Evolutionary conservation across 805 yeast genomes (phyloP).

Genomic region (Saccharomycopsis microspora): DNA sequence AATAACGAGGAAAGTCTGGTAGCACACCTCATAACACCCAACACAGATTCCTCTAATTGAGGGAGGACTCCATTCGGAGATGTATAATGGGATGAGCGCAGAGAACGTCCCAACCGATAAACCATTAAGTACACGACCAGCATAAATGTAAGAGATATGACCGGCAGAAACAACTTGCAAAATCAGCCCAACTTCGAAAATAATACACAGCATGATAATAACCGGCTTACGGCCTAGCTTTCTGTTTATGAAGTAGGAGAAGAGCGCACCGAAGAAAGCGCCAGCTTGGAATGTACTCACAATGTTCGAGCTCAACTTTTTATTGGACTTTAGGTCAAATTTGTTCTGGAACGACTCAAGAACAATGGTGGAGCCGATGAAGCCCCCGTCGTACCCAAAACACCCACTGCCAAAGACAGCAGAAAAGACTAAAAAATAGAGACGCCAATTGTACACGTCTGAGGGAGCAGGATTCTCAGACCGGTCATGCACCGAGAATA

Average conservation of each 20-base stretch:
- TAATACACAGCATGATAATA: constrained; percentile 28
- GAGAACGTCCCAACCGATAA: constrained; percentile 42
- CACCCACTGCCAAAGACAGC: no score
- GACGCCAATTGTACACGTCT: no score
- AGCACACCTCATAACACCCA: constrained; percentile 36
- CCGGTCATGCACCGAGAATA: no score
- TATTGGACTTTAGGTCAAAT: no score
- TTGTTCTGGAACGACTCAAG: no score
- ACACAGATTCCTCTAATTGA: constrained; percentile 34
- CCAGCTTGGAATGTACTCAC: constrained; percentile 43
- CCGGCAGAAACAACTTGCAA: constrained; percentile 26
- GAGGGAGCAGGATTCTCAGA: no score
- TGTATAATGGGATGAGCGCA: constrained; percentile 36
- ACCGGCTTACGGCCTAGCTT: constrained; percentile 30
- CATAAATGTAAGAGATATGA: constrained; percentile 36
- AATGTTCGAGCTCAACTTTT: constrained; percentile 26
- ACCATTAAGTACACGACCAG: constrained; percentile 43
- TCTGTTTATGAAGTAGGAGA: constrained; percentile 29
- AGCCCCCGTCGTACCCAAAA: no score
- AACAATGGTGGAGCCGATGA: no score
- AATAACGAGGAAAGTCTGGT: constrained; percentile 37
- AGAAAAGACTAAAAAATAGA: no score
- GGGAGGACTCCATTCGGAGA: constrained; percentile 34
- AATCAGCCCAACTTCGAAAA: constrained; percentile 33
- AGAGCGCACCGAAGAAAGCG: constrained; percentile 31